Percentiles rank a stretch among this genome's conserved stretches.
These are phyloP conservation scores for Xylariaceae sp. DNA, from an alignment of 2,329 filamentous ascomycete species.

Conservation along the genomic window DNA sequence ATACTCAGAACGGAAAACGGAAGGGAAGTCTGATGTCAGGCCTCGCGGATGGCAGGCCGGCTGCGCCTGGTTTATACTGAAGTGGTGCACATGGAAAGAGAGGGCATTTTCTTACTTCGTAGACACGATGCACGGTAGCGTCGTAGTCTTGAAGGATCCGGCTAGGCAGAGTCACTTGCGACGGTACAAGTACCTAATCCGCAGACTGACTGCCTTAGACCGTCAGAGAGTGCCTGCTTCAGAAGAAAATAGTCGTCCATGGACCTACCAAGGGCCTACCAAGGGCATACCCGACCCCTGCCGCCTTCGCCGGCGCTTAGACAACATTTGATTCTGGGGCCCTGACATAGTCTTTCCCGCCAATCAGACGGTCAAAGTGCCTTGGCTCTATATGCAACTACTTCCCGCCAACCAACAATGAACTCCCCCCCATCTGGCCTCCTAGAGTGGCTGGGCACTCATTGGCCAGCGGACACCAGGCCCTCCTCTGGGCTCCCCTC, in stretches of 20 bases:
- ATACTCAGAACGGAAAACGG: too few species aligned
- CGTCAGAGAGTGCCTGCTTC: not conserved
- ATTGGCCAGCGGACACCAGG: slow-evolving; percentile 19
- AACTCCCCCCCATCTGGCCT: slow-evolving; percentile 22
- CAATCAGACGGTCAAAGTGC: slow-evolving; percentile 23
- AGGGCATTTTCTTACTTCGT: too few species aligned
- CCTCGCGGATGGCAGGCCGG: slow-evolving; percentile 11
- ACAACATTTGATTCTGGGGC: slow-evolving; percentile 27
- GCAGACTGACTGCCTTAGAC: too few species aligned
- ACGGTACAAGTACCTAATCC: too few species aligned
- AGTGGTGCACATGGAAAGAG: slow-evolving; percentile 4
- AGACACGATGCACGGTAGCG: not conserved
- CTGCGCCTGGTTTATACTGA: slow-evolving; percentile 15
- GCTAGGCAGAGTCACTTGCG: slow-evolving; percentile 9
- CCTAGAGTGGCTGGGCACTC: slow-evolving; percentile 25
- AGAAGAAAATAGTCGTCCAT: slow-evolving; percentile 17
- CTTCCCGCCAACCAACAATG: slow-evolving; percentile 29
- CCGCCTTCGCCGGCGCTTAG: slow-evolving; percentile 30
- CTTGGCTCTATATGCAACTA: slow-evolving; percentile 20
- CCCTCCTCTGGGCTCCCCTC: slow-evolving; percentile 10
- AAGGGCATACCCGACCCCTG: slow-evolving; percentile 27
- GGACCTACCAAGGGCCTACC: slow-evolving; percentile 19
- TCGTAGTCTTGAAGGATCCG: slow-evolving; percentile 22
- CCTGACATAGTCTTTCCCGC: slow-evolving; percentile 16
- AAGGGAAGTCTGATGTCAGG: not conserved